These are phyloP conservation scores for Eimeria sp. DNA, from an alignment of 169 alveolate species.

Conservation along the genomic window DNA sequence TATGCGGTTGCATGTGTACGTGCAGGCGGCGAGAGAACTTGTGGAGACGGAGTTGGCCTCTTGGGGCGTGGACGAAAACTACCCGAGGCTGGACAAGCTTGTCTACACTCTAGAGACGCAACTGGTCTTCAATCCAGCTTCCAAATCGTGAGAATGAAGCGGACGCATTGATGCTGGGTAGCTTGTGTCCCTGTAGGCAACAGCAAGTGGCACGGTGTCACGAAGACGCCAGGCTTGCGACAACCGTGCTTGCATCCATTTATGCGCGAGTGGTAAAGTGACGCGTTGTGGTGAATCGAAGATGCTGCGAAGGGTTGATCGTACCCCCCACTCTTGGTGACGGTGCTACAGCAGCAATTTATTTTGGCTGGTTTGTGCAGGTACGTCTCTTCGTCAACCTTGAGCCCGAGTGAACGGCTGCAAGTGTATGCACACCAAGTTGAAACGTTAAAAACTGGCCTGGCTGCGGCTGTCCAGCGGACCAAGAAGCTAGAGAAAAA, in stretches of 20 bases:
- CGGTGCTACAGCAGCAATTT: not conserved
- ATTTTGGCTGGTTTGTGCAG: not conserved
- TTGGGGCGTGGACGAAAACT: conserved; percentile 45
- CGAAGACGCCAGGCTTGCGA: not conserved
- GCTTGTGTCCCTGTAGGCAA: not conserved
- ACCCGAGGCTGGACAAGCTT: conserved; percentile 62
- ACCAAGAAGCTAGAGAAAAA: conserved; percentile 73
- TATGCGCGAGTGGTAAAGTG: not conserved
- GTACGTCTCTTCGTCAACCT: conserved; percentile 33
- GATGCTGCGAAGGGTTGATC: not conserved
- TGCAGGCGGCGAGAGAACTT: conserved; percentile 64
- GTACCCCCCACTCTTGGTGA: not conserved
- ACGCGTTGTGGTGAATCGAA: not conserved
- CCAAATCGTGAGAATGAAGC: not conserved
- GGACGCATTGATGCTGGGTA: not conserved
- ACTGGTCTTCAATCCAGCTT: conserved; percentile 40
- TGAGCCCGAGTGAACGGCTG: conserved; percentile 54
- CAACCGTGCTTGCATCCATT: not conserved
- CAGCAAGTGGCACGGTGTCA: not conserved
- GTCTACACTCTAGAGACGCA: conserved; percentile 55
- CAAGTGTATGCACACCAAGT: conserved; percentile 60
- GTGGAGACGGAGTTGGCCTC: conserved; percentile 43
- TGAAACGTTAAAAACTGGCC: conserved; percentile 36
- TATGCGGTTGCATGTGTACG: not conserved
- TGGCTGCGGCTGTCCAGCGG: conserved; percentile 52